A percentile compares a stretch with the other conserved stretches of the same genome.
phyloP scores from a whole-genome alignment of 495 filamentous ascomycete genomes.

The Penicillium maclennaniae region DNA sequence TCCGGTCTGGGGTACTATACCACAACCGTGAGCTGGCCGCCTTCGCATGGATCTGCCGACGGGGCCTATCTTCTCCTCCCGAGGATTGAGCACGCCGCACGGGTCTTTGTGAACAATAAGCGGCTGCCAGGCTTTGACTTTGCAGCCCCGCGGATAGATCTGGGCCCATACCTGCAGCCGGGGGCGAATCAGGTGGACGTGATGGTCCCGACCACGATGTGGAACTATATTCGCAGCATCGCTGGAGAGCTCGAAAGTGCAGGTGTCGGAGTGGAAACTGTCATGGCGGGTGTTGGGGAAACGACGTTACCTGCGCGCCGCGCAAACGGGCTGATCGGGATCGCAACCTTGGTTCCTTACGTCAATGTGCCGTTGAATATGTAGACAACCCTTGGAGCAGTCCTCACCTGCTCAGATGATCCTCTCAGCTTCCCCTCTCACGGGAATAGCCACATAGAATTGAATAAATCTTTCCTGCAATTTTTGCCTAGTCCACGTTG shows the following conservation, averaged over 20 bases:
- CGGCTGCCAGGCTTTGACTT: slow-evolving; percentile 18
- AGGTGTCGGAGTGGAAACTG: neutral
- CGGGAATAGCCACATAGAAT: neutral
- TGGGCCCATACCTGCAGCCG: slow-evolving; percentile 10
- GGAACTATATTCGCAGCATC: slow-evolving; percentile 26
- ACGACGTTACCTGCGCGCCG: slow-evolving; percentile 1
- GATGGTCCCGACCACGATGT: slow-evolving; percentile 23
- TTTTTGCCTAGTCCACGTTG: neutral
- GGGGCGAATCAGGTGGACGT: slow-evolving; percentile 15
- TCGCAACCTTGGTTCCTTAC: slow-evolving; percentile 13
- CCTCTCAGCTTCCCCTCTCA: neutral
- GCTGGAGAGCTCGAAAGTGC: slow-evolving; percentile 4
- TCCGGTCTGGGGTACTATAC: slow-evolving; percentile 60
- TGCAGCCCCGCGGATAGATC: slow-evolving; percentile 10
- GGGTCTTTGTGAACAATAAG: slow-evolving; percentile 19
- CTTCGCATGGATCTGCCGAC: slow-evolving; percentile 6
- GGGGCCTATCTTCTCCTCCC: slow-evolving; percentile 25
- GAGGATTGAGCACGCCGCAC: slow-evolving; percentile 10
- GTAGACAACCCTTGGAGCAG: neutral
- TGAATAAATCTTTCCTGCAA: neutral
- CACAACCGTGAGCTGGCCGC: slow-evolving; percentile 33
- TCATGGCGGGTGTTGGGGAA: neutral
- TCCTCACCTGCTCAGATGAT: neutral
- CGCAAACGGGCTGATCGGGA: slow-evolving; percentile 16
- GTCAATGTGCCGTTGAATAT: slow-evolving; percentile 1